Evolutionary conservation across 495 filamentous ascomycete genomes (phyloP), one percentile per base, ranked within the genome.

Genomic region (Entonaema liquescens): DNA sequence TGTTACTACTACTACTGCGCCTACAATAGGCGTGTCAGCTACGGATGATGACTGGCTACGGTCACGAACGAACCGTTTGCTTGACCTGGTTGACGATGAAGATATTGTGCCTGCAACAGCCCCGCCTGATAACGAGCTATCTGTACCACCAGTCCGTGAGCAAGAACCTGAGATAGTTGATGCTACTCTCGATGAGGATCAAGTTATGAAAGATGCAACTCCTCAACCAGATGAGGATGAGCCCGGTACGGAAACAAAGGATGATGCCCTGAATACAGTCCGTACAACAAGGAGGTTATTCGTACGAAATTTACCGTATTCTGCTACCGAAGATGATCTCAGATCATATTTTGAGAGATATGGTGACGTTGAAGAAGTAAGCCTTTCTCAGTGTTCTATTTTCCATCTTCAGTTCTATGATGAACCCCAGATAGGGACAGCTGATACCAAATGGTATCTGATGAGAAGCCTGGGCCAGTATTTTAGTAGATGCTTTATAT

Each of bases 401-500:
- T 58, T 74, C 65, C 15, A 58, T 65, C 57, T 56, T n/a, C 71
- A 74, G 78, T 86, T 84, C 81, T 76, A 85, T 94, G 95, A 98
- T 98, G 95, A 98, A 90, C 80, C 88, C 88, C 91, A 91, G 95
- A 97, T 98, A 98, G 95, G 95, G 95, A 98, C 95, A 98, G 86
- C 94, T 91, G 89, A 98, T 95, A 90, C 89, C 67, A 68, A 33
- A 60, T 62, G 56, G 84, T 81, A 84, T 83, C 65, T 86, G 86
- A 87, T 85, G 86, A 80, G 82, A 86, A 81, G 68, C 69, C 82
- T 84, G 85, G 84, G 81, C 83, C 80, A 82, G 79, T 84, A 86
- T 88, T 88, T 88, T 88, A 87, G 85, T 88, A 88, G 86, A 87
- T 88, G 82, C 84, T 85, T 81, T 74, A 81, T 81, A 76, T 82